A percentile compares a stretch with the other conserved stretches of the same genome.
Evolutionary conservation across 2,329 filamentous ascomycete species (phyloP).

Genomic region (Emericellopsis cladophorae): DNA sequence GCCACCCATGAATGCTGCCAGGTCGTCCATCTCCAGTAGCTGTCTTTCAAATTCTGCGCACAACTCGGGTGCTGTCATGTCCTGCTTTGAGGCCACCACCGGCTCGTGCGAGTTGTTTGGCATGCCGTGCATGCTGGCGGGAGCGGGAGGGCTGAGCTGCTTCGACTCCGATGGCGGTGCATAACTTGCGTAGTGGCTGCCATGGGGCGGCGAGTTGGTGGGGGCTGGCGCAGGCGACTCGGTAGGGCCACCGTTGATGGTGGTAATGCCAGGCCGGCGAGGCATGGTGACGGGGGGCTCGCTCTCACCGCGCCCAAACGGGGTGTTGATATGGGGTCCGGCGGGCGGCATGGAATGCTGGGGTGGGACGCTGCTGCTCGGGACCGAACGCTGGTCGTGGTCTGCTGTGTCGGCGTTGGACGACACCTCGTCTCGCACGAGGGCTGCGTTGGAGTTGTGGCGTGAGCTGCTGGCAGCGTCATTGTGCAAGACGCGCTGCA

Average conservation of each 20-base stretch:
- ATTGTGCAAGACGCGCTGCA: conserved; percentile 47
- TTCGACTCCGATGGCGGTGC: conserved; percentile 16
- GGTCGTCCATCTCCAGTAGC: conserved; percentile 45
- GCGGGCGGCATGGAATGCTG: conserved; percentile 12
- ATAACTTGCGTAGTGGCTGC: not conserved
- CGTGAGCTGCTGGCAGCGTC: conserved; percentile 25
- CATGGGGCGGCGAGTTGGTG: not conserved
- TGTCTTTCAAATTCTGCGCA: conserved; percentile 48
- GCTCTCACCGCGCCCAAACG: conserved; percentile 30
- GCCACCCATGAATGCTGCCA: conserved; percentile 50
- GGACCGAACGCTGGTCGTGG: conserved; percentile 31
- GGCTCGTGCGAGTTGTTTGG: conserved; percentile 16
- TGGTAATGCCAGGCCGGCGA: conserved; percentile 41
- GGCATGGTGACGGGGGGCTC: conserved; percentile 36
- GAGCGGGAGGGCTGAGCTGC: conserved; percentile 19
- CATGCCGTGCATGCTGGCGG: conserved; percentile 13
- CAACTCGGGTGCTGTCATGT: conserved; percentile 47
- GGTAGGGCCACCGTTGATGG: conserved; percentile 38
- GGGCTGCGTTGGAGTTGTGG: conserved; percentile 18
- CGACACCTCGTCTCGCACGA: conserved; percentile 39
- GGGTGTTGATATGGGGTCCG: conserved; percentile 22
- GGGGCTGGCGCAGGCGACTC: conserved; percentile 7
- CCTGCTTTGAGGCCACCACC: conserved; percentile 20
- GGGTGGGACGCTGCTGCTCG: conserved; percentile 8
- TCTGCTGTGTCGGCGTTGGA: conserved; percentile 46